phyloP scores from a whole-genome alignment of 1,139 yeast species.

The Taphrina betulina region DNA sequence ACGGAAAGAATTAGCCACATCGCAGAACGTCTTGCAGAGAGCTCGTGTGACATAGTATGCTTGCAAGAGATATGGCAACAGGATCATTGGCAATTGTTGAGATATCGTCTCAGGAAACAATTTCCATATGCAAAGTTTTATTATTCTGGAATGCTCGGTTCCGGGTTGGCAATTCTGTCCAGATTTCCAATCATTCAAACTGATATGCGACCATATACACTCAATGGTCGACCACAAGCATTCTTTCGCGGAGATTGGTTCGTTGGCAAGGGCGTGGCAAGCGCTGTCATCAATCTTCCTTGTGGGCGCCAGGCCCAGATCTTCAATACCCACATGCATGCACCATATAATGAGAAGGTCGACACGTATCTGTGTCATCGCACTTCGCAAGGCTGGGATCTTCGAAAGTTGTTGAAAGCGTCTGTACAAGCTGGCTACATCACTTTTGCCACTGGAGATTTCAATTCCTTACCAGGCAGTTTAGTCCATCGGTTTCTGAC shows the following conservation, averaged over 20 bases:
- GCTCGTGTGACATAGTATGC: slow-evolving; percentile 76
- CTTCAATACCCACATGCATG: slow-evolving; percentile 91
- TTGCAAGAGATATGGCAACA: slow-evolving; percentile 92
- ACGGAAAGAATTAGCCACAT: slow-evolving; percentile 66
- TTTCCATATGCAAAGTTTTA: slow-evolving; percentile 71
- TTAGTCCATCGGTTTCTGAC: slow-evolving; percentile 76
- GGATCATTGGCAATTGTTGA: slow-evolving; percentile 72
- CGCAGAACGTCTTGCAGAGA: slow-evolving; percentile 60
- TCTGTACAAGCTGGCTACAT: slow-evolving; percentile 75
- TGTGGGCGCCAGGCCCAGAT: slow-evolving; percentile 64
- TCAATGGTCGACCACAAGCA: slow-evolving; percentile 93
- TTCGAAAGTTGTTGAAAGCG: slow-evolving; percentile 63
- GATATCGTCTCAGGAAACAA: slow-evolving; percentile 48
- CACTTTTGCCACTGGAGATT: slow-evolving; percentile 86
- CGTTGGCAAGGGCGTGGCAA: slow-evolving; percentile 87
- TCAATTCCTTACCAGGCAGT: slow-evolving; percentile 84
- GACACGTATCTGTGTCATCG: slow-evolving; percentile 88
- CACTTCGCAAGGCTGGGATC: slow-evolving; percentile 96
- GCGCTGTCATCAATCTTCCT: slow-evolving; percentile 61
- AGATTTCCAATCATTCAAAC: slow-evolving; percentile 79
- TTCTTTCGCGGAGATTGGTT: slow-evolving; percentile 95
- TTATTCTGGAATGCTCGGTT: slow-evolving; percentile 80
- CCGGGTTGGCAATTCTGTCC: slow-evolving; percentile 84
- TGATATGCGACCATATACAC: slow-evolving; percentile 77
- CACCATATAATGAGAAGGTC: slow-evolving; percentile 89